phyloP scores from a whole-genome alignment of 345 rosid species.

The Euphorbia tirucalli region DNA sequence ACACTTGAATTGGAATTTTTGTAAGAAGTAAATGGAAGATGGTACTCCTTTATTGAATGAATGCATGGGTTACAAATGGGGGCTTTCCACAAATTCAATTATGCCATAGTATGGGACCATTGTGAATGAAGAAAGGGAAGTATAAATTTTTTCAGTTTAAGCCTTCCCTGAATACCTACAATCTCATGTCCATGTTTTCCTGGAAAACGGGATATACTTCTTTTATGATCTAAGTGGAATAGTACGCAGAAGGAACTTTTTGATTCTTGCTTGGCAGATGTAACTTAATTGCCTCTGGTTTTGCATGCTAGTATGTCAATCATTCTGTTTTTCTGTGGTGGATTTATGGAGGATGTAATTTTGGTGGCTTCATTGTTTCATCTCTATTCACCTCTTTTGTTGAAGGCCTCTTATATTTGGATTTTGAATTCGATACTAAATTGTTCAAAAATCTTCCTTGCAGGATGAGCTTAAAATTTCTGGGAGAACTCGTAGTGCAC shows the following conservation, averaged over 20 bases:
- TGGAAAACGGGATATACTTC: background rate
- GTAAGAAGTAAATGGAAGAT: background rate
- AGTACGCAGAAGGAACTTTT: background rate
- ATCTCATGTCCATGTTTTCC: background rate
- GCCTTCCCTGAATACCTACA: background rate
- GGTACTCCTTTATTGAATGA: background rate
- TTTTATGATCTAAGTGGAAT: background rate
- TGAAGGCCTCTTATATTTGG: background rate
- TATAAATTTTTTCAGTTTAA: background rate
- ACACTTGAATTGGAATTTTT: background rate
- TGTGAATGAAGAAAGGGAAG: background rate
- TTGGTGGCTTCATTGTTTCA: background rate
- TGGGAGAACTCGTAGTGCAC: conserved; percentile 46
- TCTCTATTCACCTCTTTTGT: background rate
- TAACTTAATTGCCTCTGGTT: background rate
- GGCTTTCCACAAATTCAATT: background rate
- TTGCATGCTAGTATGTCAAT: background rate
- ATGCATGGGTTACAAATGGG: background rate
- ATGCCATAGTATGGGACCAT: background rate
- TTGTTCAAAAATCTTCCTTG: conserved; percentile 25
- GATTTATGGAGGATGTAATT: background rate
- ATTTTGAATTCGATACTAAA: background rate
- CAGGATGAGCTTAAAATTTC: conserved; percentile 70
- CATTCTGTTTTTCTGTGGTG: background rate
- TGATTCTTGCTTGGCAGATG: background rate